Conservation (phyloP, 495 filamentous ascomycete genomes). For the Podospora appendiculata region DNA sequence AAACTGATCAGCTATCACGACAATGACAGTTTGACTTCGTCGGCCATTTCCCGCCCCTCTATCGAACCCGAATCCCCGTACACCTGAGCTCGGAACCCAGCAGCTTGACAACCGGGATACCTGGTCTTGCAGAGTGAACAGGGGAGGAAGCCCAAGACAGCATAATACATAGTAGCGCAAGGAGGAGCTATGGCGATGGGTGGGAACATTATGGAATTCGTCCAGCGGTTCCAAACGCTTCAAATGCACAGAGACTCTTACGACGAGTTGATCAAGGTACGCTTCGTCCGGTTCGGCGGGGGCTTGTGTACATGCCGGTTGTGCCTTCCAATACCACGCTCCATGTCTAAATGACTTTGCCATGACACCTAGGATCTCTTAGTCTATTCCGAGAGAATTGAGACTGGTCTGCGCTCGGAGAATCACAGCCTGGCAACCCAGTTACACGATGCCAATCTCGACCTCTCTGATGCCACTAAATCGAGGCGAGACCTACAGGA, state of each 20-base stretch:
- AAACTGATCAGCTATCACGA: too few relatives aligned
- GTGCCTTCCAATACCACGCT: not conserved
- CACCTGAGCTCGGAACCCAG: too few relatives aligned
- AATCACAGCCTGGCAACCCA: conserved; percentile 24
- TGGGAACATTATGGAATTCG: conserved; percentile 29
- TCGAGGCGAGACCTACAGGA: conserved; percentile 37
- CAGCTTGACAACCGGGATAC: too few relatives aligned
- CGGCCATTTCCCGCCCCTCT: too few relatives aligned
- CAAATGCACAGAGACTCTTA: conserved; percentile 25
- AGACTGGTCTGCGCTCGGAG: conserved; percentile 28
- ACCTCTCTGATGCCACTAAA: conserved; percentile 32
- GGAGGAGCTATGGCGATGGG: conserved; percentile 7
- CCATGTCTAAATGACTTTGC: too few relatives aligned
- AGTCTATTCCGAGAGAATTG: conserved; percentile 26
- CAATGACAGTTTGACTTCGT: too few relatives aligned
- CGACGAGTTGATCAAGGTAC: conserved; percentile 30
- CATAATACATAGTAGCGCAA: not conserved
- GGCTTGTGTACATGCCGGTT: not conserved
- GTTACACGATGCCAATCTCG: conserved; percentile 30
- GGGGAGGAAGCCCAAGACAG: not conserved
- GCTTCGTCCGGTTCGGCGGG: not conserved
- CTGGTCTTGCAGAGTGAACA: too few relatives aligned
- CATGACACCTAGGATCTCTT: conserved; percentile 35
- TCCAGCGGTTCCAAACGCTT: conserved; percentile 32
- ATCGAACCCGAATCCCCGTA: too few relatives aligned